Percentiles rank a stretch among this genome's conserved stretches.
These are phyloP conservation scores for Yamadazyma pseudoaaseri DNA, from an alignment of 1,139 yeast species.

Conservation along the genomic window DNA sequence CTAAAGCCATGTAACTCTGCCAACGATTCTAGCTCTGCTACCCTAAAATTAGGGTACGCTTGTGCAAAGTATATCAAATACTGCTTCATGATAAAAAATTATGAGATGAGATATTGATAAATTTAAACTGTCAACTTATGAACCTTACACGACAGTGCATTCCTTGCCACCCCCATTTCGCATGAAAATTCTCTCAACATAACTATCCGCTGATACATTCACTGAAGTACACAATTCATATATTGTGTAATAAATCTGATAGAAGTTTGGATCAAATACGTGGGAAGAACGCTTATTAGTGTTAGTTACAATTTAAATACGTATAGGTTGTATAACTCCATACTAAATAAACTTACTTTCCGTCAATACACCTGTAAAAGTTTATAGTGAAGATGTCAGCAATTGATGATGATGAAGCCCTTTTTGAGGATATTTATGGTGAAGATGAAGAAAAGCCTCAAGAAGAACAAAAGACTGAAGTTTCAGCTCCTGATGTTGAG, in stretches of 20 bases:
- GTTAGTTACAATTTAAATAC: background rate
- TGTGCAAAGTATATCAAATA: conserved; percentile 84
- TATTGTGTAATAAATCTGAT: too few species aligned
- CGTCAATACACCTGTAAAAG: background rate
- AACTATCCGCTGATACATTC: background rate
- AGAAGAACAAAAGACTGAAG: conserved; percentile 9
- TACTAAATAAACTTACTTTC: conserved; percentile 8
- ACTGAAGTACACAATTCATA: too few species aligned
- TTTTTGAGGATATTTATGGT: conserved; percentile 71
- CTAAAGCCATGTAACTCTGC: conserved; percentile 60
- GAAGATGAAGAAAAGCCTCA: conserved; percentile 16
- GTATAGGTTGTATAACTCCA: conserved; percentile 5
- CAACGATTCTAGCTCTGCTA: conserved; percentile 80
- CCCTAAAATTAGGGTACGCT: conserved; percentile 73
- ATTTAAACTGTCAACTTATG: background rate
- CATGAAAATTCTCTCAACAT: background rate
- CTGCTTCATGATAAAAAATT: conserved; percentile 36
- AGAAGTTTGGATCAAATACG: too few species aligned
- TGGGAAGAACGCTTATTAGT: too few species aligned
- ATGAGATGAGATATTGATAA: conserved; percentile 2
- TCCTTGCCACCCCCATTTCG: background rate
- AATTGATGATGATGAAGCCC: conserved; percentile 82
- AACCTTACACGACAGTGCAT: background rate
- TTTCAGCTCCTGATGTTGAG: conserved; percentile 9
- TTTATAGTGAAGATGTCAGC: conserved; percentile 44